phyloP scores from a whole-genome alignment of 495 filamentous ascomycete genomes.

The Penicillium desertorum region DNA sequence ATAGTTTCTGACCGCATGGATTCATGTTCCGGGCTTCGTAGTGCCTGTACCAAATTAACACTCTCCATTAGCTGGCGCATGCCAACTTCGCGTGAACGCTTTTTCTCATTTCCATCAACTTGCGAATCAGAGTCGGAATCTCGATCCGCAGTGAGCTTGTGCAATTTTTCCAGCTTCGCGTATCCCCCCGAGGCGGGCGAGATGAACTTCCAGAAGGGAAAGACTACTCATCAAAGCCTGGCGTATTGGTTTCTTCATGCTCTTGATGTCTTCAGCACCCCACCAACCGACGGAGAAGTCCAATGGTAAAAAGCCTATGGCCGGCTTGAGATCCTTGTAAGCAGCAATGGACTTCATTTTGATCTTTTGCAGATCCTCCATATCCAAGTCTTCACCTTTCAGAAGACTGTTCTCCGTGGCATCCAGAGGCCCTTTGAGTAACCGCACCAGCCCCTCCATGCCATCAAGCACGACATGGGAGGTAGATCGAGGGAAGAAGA shows the following conservation, averaged over 20 bases:
- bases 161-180: conserved; percentile 25
- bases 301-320: conserved; percentile 29
- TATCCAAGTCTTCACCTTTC: conserved; percentile 13
- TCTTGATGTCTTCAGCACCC: conserved; percentile 33
- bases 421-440: conserved; percentile 34
- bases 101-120: conserved; percentile 21
- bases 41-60: conserved; percentile 23
- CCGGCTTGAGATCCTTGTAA: conserved; percentile 27
- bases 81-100: conserved; percentile 24
- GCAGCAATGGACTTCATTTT: conserved; percentile 22
- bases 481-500: conserved; percentile 46
- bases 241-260: conserved; percentile 29
- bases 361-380: conserved; percentile 18
- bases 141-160: conserved; percentile 10
- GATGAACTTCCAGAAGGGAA: conserved; percentile 29
- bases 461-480: conserved; percentile 36
- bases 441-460: conserved; percentile 33
- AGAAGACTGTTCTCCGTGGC: conserved; percentile 22
- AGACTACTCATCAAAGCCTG: conserved; percentile 21
- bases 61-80: conserved; percentile 31
- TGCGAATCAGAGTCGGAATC: conserved; percentile 12
- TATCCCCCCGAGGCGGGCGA: conserved; percentile 27
- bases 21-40: conserved; percentile 29
- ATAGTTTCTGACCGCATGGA: conserved; percentile 26
- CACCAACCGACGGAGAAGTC: conserved; percentile 35